phyloP scores from a whole-genome alignment of 2,329 filamentous ascomycete genomes.

The Aspergillus sp. region DNA sequence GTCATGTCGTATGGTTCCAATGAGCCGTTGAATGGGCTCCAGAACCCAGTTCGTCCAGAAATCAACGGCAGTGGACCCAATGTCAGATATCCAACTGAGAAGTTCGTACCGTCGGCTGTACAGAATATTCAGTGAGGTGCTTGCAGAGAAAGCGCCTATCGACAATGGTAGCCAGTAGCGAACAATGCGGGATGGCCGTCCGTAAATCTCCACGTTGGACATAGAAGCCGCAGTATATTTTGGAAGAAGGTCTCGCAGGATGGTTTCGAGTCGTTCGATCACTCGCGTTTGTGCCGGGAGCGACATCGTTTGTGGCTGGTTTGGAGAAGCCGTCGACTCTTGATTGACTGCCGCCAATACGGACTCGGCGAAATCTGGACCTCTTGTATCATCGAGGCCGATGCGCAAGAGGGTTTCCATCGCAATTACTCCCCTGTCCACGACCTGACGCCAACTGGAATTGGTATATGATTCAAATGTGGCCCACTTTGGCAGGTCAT shows the following conservation, averaged over 20 bases:
- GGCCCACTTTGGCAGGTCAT: conserved; percentile 52
- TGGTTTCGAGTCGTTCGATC: conserved; percentile 44
- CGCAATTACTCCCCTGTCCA: conserved; percentile 76
- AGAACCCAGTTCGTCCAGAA: conserved; percentile 98
- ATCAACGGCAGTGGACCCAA: conserved; percentile 76
- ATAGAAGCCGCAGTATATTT: conserved; percentile 61
- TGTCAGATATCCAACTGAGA: conserved; percentile 72
- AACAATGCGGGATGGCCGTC: conserved; percentile 70
- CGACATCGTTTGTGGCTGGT: neutral
- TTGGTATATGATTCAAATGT: conserved; percentile 40
- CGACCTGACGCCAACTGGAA: conserved; percentile 67
- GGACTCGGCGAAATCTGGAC: conserved; percentile 55
- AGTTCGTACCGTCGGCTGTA: conserved; percentile 75
- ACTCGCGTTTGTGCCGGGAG: conserved; percentile 41
- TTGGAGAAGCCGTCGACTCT: conserved; percentile 52
- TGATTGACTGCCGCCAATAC: conserved; percentile 59
- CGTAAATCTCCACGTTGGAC: conserved; percentile 61
- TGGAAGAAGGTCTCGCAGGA: conserved; percentile 69
- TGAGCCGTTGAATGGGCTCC: conserved; percentile 76
- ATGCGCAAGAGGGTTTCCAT: conserved; percentile 83
- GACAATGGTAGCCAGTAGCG: conserved; percentile 86
- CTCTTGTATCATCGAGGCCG: conserved; percentile 58
- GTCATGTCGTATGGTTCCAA: conserved; percentile 91
- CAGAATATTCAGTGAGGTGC: conserved; percentile 78
- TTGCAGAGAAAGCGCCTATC: conserved; percentile 73